Evolutionary conservation across 441 rosid genomes (phyloP).

Genomic region (Biscutella laevigata): DNA sequence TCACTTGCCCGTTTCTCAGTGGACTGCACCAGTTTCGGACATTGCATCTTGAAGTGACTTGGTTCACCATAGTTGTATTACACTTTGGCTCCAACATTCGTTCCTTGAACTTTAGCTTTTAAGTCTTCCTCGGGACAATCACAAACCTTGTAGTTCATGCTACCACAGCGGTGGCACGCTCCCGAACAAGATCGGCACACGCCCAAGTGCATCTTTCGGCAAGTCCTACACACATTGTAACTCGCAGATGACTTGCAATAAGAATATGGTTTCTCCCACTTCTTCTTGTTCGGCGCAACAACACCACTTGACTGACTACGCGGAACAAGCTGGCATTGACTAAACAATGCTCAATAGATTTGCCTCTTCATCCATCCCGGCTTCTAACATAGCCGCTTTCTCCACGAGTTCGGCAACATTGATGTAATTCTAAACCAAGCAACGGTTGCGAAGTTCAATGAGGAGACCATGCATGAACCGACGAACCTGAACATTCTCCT

Average conservation of each 20-base stretch:
- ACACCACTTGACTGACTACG: too few species aligned
- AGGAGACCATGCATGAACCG: background rate
- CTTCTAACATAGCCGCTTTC: background rate
- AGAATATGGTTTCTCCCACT: rapidly evolving
- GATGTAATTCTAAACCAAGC: background rate
- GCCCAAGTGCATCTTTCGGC: background rate
- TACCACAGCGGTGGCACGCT: background rate
- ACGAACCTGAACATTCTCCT: background rate
- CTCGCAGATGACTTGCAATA: background rate
- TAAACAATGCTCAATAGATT: too few species aligned
- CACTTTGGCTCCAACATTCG: too few species aligned
- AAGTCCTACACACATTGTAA: background rate
- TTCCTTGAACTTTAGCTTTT: too few species aligned
- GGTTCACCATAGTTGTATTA: background rate
- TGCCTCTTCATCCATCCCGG: background rate
- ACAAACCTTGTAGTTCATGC: background rate
- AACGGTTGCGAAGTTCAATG: background rate
- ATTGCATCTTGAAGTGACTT: background rate
- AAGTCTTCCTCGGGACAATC: too few species aligned
- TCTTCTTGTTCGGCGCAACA: too few species aligned
- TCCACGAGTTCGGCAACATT: background rate
- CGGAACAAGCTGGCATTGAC: too few species aligned
- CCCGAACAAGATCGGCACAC: background rate
- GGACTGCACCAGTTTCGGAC: background rate
- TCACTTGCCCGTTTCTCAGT: background rate